Percentiles rank a stretch among this genome's conserved stretches.
Conservation (phyloP, 1,284 basidiomycete genomes). For the Ganoderma sinense region DNA sequence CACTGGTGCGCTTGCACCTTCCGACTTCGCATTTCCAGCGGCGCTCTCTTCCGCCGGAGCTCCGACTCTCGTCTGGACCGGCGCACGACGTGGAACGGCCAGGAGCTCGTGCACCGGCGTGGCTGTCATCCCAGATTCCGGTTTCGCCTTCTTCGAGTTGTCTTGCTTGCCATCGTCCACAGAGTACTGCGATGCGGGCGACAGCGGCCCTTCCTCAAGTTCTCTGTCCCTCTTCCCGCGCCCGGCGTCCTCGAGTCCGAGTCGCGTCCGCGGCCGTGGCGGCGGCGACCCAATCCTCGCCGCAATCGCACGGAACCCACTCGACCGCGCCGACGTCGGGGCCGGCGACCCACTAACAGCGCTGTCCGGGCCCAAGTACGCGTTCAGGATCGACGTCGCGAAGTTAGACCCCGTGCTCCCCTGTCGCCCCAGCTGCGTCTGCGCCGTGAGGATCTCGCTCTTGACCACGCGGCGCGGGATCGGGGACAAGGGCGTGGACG, state of each 20-base stretch:
- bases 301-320: conserved; percentile 30
- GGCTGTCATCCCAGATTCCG: not conserved
- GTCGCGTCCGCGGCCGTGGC: not conserved
- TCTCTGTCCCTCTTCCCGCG: not conserved
- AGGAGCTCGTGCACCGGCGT: not conserved
- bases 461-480: conserved; percentile 16
- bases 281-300: conserved; percentile 24
- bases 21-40: not conserved
- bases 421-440: conserved; percentile 24
- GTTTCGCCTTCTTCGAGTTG: not conserved
- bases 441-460: conserved; percentile 4
- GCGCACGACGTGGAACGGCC: conserved; percentile 6
- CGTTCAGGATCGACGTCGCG: conserved; percentile 34
- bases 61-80: conserved; percentile 1
- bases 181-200: conserved; percentile 37
- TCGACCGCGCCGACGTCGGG: conserved; percentile 31
- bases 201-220: conserved; percentile 24
- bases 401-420: conserved; percentile 26
- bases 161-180: conserved; percentile 20
- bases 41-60: not conserved
- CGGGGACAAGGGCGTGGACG: conserved; percentile 21
- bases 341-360: conserved; percentile 9
- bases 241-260: not conserved
- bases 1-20: not conserved
- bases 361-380: conserved; percentile 24